These are phyloP conservation scores for Amoebophrya sp. DNA, from an alignment of 169 alveolate species.

Conservation along the genomic window DNA sequence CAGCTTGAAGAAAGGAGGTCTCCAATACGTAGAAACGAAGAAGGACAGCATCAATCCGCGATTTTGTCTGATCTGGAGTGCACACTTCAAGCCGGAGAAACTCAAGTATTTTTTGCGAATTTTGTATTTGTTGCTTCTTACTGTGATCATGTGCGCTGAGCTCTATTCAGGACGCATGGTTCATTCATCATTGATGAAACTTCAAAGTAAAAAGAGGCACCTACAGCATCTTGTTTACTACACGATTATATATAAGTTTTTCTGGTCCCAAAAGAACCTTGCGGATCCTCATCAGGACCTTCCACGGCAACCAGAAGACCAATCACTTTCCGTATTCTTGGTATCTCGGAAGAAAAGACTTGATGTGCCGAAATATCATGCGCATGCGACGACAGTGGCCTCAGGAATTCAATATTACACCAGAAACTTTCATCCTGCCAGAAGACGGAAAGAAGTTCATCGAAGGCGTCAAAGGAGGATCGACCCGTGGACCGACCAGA, in stretches of 20 bases:
- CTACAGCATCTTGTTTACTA: too few species aligned
- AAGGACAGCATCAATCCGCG: background rate
- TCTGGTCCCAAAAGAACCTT: too few species aligned
- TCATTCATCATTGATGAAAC: too few species aligned
- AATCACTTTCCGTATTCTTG: background rate
- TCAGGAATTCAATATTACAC: background rate
- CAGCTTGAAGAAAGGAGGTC: background rate
- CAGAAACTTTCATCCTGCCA: background rate
- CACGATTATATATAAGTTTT: too few species aligned
- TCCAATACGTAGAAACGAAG: background rate
- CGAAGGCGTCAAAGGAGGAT: background rate
- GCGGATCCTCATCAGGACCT: too few species aligned
- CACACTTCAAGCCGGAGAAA: background rate
- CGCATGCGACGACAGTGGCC: background rate
- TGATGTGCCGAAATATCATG: background rate
- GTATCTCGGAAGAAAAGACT: background rate
- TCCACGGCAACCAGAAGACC: too few species aligned
- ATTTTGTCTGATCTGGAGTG: background rate
- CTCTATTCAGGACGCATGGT: too few species aligned
- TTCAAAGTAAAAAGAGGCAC: too few species aligned
- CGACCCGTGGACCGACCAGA: too few species aligned
- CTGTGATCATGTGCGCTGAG: too few species aligned
- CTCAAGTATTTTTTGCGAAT: background rate
- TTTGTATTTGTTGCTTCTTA: too few species aligned
- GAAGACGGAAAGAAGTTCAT: background rate